Evolutionary conservation across 2,329 filamentous ascomycete genomes (phyloP), one percentile per base, ranked within the genome.

Genomic region (Fusarium xyrophilum): DNA sequence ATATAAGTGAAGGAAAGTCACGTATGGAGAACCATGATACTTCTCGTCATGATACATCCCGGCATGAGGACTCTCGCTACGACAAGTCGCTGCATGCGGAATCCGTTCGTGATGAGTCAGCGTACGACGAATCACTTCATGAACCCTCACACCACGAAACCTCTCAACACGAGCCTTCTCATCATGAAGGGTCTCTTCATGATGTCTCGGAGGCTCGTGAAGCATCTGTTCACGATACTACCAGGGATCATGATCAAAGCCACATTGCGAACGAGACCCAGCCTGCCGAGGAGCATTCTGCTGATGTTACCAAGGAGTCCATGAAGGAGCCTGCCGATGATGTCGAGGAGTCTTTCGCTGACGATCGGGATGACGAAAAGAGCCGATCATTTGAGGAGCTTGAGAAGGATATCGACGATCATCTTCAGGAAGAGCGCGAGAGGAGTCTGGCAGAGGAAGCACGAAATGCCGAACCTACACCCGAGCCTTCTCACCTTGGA

Each of bases 321-420:
- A 30, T 32, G 17, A 47, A 58, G 14, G 53, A 58, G 21, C 17
- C 44, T 7, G 15, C 11, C 5, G 25, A 52, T 13, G 44, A 60
- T 23, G 11, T 23, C 27, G 50, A 40, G 12, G 48, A 71, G 10
- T 58, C 63, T 17, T 25, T 58, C 15, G 32, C 36, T 8, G 40
- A 58, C 6, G 56, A 62, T 3, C 32, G 47, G 28, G 44, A 68
- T 40, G 30, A 28, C 12, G 65, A 60, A 17, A 60, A 64, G 47
- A 67, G 50, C 13, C 55, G 39, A 27, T 69, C 68, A 2, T 65
- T 70, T 46, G 68, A 71, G 5, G 58, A 71, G 5, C 65, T 71
- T 2, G 68, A 71, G 27, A 71, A 71, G 35, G 67, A 71, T 14
- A 57, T 69, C 4, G 63, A 72, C 13, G 64, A 72, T 11, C 63